These are phyloP conservation scores for Vaccinium corymbosum DNA, from an alignment of 148 eudicot species.

Conservation along the genomic window DNA sequence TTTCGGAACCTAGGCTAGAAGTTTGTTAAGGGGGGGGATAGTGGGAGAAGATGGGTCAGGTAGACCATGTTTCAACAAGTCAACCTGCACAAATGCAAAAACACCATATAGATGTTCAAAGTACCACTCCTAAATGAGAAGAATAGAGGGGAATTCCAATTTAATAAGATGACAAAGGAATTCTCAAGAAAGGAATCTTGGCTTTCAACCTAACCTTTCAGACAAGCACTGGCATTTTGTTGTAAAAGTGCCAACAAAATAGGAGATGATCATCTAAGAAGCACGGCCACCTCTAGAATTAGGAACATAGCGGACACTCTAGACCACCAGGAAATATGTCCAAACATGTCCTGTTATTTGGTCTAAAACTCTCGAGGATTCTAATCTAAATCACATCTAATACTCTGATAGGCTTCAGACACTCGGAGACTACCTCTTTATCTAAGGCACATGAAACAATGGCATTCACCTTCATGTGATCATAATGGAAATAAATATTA, in stretches of 20 bases:
- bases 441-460: too few relatives aligned
- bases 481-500: too few relatives aligned
- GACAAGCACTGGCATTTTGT: background rate
- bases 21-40: conserved; percentile 47
- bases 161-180: background rate
- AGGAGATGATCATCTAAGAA: too few relatives aligned
- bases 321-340: too few relatives aligned
- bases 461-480: too few relatives aligned
- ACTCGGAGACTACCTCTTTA: too few relatives aligned
- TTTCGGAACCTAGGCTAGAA: conserved; percentile 53
- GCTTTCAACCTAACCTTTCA: background rate
- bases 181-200: background rate
- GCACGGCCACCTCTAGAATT: too few relatives aligned
- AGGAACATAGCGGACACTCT: too few relatives aligned
- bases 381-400: too few relatives aligned
- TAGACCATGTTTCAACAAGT: conserved; percentile 80
- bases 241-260: background rate
- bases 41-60: conserved; percentile 82
- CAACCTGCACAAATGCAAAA: conserved; percentile 55
- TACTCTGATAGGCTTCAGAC: too few relatives aligned
- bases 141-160: background rate
- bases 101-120: background rate
- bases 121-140: background rate
- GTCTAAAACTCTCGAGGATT: too few relatives aligned
- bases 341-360: too few relatives aligned